Base-by-base conservation (phyloP, 805 yeast species). In the Saturnispora diversa region DNA sequence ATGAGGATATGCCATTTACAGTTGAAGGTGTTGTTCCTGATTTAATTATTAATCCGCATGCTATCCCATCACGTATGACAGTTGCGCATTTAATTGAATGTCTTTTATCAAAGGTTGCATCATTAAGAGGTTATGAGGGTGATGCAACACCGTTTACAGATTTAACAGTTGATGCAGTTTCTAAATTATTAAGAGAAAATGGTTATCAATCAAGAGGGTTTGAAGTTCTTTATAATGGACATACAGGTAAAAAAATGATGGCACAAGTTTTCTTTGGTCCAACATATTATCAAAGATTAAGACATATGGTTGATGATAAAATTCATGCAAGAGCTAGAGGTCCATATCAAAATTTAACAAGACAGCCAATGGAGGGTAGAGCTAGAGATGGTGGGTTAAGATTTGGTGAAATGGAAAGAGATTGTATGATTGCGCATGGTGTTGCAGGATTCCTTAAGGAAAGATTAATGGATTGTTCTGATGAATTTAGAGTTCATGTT, bases 351-450 rank as follows among this genome's bases (percentile, higher is more conserved):
- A 94, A 90, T 44, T 71, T 90, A 63, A 90, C 98, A 3, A 83
- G 97, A 68, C 98, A 90, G 65, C 98, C 98, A 4, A 96, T 88
- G 48, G 97, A 90, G 66, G 98, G 98, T 78, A 80, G 98, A 65
- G 87, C 97, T 13, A 79, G 98, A 68, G 97, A 92, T 65, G 98
- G 98, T 77, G 98, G 98, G 54, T 72, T 90, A 62, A 85, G 98
- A 66, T 88, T 90, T 75, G 98, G 98, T 58, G 98, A 90, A 66
- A 92, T 92, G 99, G 99, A 92, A 68, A 85, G 99, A 71, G 99
- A 92, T 74, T 92, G 99, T 82, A 90, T 92, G 97, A 92, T 92
- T 72, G 98, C 99, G 2, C 97, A 92, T 61, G 99, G 99, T 63
- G 97, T 97, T 11, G 97, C 98, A 4, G 94, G 97, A 6, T 90